Conservation (phyloP, 192 early-diverging fungal species). For the Ramicandelaber brevisporus region DNA sequence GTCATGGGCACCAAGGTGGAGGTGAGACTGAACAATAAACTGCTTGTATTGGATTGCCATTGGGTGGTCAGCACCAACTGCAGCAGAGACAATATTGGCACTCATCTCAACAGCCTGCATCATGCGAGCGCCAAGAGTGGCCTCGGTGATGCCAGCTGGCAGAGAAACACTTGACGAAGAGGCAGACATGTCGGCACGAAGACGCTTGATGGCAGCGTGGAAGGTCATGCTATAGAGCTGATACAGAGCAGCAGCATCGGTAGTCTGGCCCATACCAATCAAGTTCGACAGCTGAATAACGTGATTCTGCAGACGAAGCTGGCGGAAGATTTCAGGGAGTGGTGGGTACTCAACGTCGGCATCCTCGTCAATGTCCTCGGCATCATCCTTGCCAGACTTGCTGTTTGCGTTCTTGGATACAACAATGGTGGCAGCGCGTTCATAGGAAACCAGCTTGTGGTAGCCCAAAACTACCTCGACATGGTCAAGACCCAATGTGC, state of each 20-base stretch:
- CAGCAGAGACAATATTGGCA: conserved; percentile 32
- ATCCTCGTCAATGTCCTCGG: too few relatives aligned
- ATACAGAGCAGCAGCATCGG: conserved; percentile 64
- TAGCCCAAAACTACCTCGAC: conserved; percentile 73
- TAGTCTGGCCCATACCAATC: conserved; percentile 45
- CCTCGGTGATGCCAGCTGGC: conserved; percentile 37
- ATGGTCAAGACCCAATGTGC: conserved; percentile 64
- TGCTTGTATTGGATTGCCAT: conserved; percentile 61
- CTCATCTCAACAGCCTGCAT: conserved; percentile 43
- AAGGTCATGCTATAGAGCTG: too few relatives aligned
- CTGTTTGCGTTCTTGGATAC: too few relatives aligned
- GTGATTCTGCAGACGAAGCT: conserved; percentile 56
- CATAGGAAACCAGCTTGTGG: conserved; percentile 73
- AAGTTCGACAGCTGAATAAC: conserved; percentile 60
- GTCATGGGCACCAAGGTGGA: conserved; percentile 43
- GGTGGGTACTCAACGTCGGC: too few relatives aligned
- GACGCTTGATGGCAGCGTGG: conserved; percentile 21
- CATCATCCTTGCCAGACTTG: too few relatives aligned
- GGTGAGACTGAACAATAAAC: conserved; percentile 31
- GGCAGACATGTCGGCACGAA: conserved; percentile 4
- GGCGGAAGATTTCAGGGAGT: too few relatives aligned
- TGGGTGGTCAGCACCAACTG: conserved; percentile 38
- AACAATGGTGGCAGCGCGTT: conserved; percentile 37
- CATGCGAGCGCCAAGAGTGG: too few relatives aligned
- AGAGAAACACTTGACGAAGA: background rate